A percentile compares a stretch with the other conserved stretches of the same genome.
These are phyloP conservation scores for Coemansia sp. DNA, from an alignment of 192 early-diverging fungal genomes.

Conservation along the genomic window DNA sequence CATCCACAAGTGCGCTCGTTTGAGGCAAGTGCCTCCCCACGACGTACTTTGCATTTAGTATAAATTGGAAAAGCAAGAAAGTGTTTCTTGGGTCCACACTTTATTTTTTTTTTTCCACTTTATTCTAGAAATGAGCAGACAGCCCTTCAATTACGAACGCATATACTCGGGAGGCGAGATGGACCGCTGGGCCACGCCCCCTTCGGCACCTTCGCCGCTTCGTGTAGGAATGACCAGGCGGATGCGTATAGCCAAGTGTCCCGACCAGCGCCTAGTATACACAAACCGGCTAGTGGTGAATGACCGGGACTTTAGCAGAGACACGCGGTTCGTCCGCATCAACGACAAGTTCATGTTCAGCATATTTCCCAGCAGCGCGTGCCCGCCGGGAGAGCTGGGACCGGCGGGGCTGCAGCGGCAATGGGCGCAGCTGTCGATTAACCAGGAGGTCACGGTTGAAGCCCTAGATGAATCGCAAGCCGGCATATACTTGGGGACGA, in stretches of 20 bases:
- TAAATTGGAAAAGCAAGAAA: not conserved
- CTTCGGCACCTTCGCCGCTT: constrained; percentile 9
- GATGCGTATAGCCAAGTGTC: constrained; percentile 51
- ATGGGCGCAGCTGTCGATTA: constrained; percentile 57
- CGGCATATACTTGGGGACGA: constrained; percentile 46
- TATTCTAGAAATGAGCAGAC: constrained; percentile 20
- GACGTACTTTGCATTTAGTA: not conserved
- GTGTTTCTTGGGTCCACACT: not conserved
- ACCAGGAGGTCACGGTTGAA: constrained; percentile 57
- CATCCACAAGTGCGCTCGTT: not conserved
- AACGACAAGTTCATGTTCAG: constrained; percentile 82
- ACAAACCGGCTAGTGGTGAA: constrained; percentile 80
- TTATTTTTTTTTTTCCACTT: not conserved
- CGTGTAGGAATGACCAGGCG: constrained; percentile 27
- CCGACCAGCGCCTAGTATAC: constrained; percentile 51
- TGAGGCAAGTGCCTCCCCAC: not conserved
- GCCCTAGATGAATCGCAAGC: constrained; percentile 43
- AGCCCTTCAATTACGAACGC: constrained; percentile 44
- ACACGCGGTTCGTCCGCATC: constrained; percentile 68
- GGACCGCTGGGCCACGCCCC: constrained; percentile 18
- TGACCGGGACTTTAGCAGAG: constrained; percentile 67
- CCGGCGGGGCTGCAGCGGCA: constrained; percentile 41
- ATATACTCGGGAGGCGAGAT: constrained; percentile 39
- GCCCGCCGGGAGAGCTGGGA: constrained; percentile 28
- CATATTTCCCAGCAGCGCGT: constrained; percentile 41